phyloP scores from a whole-genome alignment of 129 eudicot species.

The Lactuca sativa region DNA sequence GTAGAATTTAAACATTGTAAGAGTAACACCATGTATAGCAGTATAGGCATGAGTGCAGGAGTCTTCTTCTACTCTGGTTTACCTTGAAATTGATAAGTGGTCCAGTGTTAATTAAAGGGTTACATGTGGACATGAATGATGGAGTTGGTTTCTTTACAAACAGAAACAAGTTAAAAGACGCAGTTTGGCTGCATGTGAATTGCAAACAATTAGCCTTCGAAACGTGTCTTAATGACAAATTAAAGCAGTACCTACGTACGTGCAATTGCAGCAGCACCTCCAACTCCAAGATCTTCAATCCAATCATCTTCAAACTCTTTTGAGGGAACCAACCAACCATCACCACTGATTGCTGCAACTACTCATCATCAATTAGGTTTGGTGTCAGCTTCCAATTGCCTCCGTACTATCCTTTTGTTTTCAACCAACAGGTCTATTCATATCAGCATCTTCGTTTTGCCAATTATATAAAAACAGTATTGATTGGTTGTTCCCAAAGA shows the following conservation, averaged over 20 bases:
- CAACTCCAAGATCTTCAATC: conserved; percentile 16
- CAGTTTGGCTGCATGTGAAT: conserved; percentile 18
- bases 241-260: conserved; percentile 19
- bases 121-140: not conserved
- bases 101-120: not conserved
- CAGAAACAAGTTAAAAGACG: conserved; percentile 11
- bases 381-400: too few relatives aligned
- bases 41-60: not conserved
- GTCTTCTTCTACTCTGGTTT: not conserved
- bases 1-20: conserved; percentile 6
- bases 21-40: conserved; percentile 14
- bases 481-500: too few relatives aligned
- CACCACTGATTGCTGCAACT: too few relatives aligned
- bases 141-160: conserved; percentile 8
- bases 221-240: conserved; percentile 27
- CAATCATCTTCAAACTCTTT: conserved; percentile 15
- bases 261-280: not conserved
- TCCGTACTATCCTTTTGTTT: too few relatives aligned
- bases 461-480: too few relatives aligned
- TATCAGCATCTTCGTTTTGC: too few relatives aligned
- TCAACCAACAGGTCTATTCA: too few relatives aligned
- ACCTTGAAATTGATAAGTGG: conserved; percentile 17
- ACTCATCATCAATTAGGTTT: too few relatives aligned
- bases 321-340: too few relatives aligned
- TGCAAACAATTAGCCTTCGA: conserved; percentile 9